These are phyloP conservation scores for Starmerella roubikii DNA, from an alignment of 805 yeast species.

Conservation along the genomic window DNA sequence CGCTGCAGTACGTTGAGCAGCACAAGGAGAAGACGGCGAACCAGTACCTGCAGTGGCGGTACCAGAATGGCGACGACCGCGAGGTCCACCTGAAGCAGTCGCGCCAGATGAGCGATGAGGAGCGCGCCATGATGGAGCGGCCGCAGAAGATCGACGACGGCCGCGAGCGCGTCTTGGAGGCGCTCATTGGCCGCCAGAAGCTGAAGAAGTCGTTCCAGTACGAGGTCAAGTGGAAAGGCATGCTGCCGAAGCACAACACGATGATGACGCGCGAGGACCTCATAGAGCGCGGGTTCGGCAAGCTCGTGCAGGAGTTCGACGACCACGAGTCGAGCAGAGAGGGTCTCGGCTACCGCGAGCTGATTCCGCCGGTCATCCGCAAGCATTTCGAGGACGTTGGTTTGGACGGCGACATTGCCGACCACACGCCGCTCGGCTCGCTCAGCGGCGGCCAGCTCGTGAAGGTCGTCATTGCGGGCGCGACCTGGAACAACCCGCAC, in stretches of 20 bases:
- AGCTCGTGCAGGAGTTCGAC: constrained; percentile 89
- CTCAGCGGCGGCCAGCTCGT: constrained; percentile 96
- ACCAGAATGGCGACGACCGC: constrained; percentile 94
- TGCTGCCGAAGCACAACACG: constrained; percentile 86
- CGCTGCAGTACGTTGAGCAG: constrained; percentile 90
- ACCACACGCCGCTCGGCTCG: constrained; percentile 93
- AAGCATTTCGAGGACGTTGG: constrained; percentile 97
- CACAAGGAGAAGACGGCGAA: constrained; percentile 97
- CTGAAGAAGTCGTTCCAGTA: constrained; percentile 93
- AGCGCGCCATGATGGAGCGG: constrained; percentile 61
- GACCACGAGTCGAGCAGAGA: constrained; percentile 99
- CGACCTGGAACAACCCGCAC: constrained; percentile 99
- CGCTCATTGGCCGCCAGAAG: constrained; percentile 94
- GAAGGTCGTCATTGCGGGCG: constrained; percentile 97
- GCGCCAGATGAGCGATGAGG: constrained; percentile 69
- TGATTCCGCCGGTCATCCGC: constrained; percentile 81
- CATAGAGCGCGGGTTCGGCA: constrained; percentile 72
- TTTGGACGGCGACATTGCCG: constrained; percentile 94
- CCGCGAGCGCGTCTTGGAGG: constrained; percentile 81
- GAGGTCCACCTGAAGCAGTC: constrained; percentile 90
- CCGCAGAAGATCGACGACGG: constrained; percentile 69
- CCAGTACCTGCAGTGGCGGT: constrained; percentile 97
- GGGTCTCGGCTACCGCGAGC: constrained; percentile 95
- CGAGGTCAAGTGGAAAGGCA: constrained; percentile 85
- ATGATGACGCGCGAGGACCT: constrained; percentile 81